These are phyloP conservation scores for Neofusicoccum sp. DNA, from an alignment of 2,329 filamentous ascomycete species.

Conservation along the genomic window DNA sequence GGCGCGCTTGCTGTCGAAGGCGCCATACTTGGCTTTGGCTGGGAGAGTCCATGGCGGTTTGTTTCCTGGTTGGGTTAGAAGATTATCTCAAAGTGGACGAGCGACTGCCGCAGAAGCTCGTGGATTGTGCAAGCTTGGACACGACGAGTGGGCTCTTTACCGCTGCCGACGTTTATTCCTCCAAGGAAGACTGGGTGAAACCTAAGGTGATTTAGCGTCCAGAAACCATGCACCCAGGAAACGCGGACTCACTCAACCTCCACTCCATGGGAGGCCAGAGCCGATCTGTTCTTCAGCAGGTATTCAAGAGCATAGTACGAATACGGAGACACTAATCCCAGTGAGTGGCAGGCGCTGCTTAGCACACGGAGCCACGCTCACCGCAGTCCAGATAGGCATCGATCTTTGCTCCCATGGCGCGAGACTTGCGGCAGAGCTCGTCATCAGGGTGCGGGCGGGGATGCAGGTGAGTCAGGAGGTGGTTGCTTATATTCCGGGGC, in stretches of 20 bases:
- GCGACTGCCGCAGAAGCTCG: slow-evolving; percentile 1
- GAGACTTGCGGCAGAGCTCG: neutral
- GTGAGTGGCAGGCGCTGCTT: neutral
- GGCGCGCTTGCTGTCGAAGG: slow-evolving; percentile 50
- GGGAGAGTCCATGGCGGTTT: slow-evolving; percentile 70
- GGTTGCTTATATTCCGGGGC: neutral
- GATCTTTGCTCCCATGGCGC: slow-evolving; percentile 59
- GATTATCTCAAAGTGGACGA: neutral
- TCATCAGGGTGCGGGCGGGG: neutral
- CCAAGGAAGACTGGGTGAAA: slow-evolving; percentile 69
- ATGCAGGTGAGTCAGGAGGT: neutral
- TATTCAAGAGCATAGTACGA: slow-evolving; percentile 56
- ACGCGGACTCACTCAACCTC: slow-evolving; percentile 60
- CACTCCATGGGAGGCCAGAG: slow-evolving; percentile 59
- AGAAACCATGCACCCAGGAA: neutral
- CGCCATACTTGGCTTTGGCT: slow-evolving; percentile 62
- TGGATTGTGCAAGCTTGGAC: neutral
- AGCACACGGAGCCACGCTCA: slow-evolving; percentile 36
- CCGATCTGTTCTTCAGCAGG: slow-evolving; percentile 54
- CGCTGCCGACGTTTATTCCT: slow-evolving; percentile 44
- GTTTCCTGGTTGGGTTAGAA: slow-evolving; percentile 54
- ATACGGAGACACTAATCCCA: slow-evolving; percentile 60
- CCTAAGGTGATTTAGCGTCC: slow-evolving; percentile 39
- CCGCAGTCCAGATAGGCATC: slow-evolving; percentile 67
- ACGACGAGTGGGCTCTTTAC: slow-evolving; percentile 25